Base-by-base conservation (phyloP, 2,329 filamentous ascomycete genomes). In the Thelonectria olida region DNA sequence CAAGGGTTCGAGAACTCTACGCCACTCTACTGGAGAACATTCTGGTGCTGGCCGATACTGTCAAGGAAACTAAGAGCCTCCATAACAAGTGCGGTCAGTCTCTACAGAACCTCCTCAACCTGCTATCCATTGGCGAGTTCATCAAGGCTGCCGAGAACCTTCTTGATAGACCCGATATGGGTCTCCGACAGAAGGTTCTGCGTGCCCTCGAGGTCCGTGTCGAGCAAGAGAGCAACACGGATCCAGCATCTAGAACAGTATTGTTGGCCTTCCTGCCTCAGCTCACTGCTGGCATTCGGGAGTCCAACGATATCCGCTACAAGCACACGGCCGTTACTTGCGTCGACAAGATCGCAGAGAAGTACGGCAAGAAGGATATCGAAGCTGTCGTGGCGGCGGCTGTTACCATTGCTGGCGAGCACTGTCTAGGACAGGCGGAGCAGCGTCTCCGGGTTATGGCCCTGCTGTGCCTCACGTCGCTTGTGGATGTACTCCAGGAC, bases 291-390 rank as follows among this genome's bases (percentile, higher is more conserved):
- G 91, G 96, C 45, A 87, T 99, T 61, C 83, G 90, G 56, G 86
- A 90, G 50, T 90, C 91, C 7, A 81, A 85, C 28, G 89, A 96
- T 67, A 85, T 90, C 54, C 84, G 88, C 25, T 90, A 96, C 75
- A 93, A 95, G 78, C 90, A 93, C 70, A 93, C 92, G 10, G 92
- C 94, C 1, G 89, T 99, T 63, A 89, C 89, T 34, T 98, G 95
- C 70, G 90, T 98, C 44, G 94, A 97, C 78, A 92, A 92, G 76
- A 96, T 99, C 64, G 88, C 92, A 2, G 94, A 97, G 78, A 95
- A 95, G 75, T 98, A 97, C 75, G 96, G 96, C 67, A 96, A 96
- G 82, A 96, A 94, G 75, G 92, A 97, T 72, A 84, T 91, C 2
- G 88, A 91, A 67, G 89, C 88, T 44, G 91, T 97, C 44, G 84